Base-by-base conservation (phyloP, 768 basidiomycete genomes). In the Boletales sp. region DNA sequence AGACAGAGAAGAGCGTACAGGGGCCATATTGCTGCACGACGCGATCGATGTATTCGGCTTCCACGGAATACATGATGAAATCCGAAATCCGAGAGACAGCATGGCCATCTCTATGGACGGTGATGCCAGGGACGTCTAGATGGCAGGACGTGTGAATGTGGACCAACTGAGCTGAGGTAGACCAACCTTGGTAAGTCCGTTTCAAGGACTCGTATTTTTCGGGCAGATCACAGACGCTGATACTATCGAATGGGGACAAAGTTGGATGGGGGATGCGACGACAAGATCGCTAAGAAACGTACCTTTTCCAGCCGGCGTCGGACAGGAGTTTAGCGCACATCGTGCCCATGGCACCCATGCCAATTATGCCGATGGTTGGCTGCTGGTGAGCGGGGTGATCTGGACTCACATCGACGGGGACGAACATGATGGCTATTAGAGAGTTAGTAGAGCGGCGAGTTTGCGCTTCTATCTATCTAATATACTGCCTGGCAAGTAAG, bases 291-390 rank as follows among this genome's bases (percentile, higher is more conserved):
- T 46, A 42, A 33, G 1, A 28, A 13, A 41, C 33, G 30, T 54
- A 93, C 94, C 83, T 87, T 68, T 84, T 81, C 85, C 91, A 93
- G 2, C 95, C 94, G 10, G 86, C 93, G 7, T 75, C 73, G 11
- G 84, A 80, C 21, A 99, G 74, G n/a, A 74, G 65, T 15, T 76
- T 78, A 0, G 93, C 92, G 65, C 97, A 98, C 93, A 98, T 92
- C 62, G 74, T 75, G 2, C 95, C 95, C 95, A 98, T 98, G 44
- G 89, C 90, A 1, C 94, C 94, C 94, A 97, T 96, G 2, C 95
- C 94, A 54, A 96, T 96, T 45, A 96, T 73, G 2, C 94, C 94
- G 35, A 98, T 88, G 0, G 79, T 77, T 7, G 90, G 90, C 57
- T 93, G 90, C 21, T 73, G 65, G 6, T 74, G 70, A 2, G 63